These are phyloP conservation scores for Colletotrichum karsti DNA, from an alignment of 2,329 filamentous ascomycete species.

Conservation along the genomic window DNA sequence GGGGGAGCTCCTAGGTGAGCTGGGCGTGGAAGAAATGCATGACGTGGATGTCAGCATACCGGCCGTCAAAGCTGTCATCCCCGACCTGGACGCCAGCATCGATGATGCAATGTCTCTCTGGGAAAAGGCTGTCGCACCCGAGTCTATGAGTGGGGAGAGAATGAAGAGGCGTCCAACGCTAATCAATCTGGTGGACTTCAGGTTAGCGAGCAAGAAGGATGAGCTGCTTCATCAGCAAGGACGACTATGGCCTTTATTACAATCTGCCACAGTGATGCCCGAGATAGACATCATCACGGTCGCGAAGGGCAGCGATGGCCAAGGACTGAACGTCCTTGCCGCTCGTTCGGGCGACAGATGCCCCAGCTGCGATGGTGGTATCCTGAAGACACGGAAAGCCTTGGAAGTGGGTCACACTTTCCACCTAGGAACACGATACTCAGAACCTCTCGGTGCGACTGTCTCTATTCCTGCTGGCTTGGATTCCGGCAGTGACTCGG, in stretches of 20 bases:
- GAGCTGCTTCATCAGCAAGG: conserved; percentile 29
- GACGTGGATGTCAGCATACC: conserved; percentile 54
- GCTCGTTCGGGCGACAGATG: conserved; percentile 76
- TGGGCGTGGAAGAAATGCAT: not conserved
- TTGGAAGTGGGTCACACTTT: conserved; percentile 97
- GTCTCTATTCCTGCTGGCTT: conserved; percentile 56
- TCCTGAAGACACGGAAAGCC: conserved; percentile 73
- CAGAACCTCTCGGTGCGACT: conserved; percentile 73
- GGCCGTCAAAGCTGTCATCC: conserved; percentile 71
- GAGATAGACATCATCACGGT: conserved; percentile 33
- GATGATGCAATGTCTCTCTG: conserved; percentile 66
- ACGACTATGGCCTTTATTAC: not conserved
- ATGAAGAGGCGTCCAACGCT: conserved; percentile 30
- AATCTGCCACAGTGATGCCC: not conserved
- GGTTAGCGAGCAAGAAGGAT: conserved; percentile 36
- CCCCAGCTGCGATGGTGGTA: conserved; percentile 71
- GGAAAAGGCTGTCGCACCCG: conserved; percentile 41
- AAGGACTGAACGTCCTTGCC: conserved; percentile 69
- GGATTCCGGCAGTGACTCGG: not conserved
- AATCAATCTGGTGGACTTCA: conserved; percentile 45
- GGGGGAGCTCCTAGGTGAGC: conserved; percentile 31
- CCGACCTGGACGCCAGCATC: conserved; percentile 77
- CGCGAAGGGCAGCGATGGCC: conserved; percentile 39
- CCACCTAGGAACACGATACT: conserved; percentile 90
- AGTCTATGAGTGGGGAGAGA: conserved; percentile 33